phyloP scores from a whole-genome alignment of 768 basidiomycete genomes.

The Xerocomus brunneocitrinus region DNA sequence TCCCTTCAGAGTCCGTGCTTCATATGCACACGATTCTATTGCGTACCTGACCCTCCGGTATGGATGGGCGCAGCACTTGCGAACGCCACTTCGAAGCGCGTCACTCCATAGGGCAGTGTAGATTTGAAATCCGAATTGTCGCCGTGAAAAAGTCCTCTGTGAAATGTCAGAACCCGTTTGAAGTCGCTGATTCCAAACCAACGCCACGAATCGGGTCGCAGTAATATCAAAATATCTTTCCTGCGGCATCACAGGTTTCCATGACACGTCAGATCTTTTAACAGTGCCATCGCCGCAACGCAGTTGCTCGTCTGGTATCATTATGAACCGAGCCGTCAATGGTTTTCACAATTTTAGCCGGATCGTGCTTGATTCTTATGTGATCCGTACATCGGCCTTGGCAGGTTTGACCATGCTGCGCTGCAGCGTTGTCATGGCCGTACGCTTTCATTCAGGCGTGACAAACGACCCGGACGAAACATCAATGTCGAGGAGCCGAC shows the following conservation, averaged over 20 bases:
- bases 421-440: not conserved
- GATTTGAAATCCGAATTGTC: not conserved
- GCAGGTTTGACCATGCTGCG: no score
- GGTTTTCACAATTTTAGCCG: not conserved
- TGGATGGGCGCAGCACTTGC: not conserved
- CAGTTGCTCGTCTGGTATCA: not conserved
- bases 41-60: not conserved
- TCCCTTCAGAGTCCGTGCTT: not conserved
- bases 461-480: not conserved
- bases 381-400: no score
- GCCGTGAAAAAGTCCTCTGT: not conserved
- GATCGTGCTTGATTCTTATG: no score
- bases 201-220: not conserved
- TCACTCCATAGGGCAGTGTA: not conserved
- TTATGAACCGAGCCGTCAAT: not conserved
- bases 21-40: not conserved
- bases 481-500: not conserved
- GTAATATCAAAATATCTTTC: not conserved
- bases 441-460: not conserved
- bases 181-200: not conserved
- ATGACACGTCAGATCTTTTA: not conserved
- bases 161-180: not conserved
- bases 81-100: not conserved
- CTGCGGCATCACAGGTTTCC: not conserved
- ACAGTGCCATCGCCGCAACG: no score